Conservation (phyloP, 208 protist species). For the Leishmania lainsoni region DNA sequence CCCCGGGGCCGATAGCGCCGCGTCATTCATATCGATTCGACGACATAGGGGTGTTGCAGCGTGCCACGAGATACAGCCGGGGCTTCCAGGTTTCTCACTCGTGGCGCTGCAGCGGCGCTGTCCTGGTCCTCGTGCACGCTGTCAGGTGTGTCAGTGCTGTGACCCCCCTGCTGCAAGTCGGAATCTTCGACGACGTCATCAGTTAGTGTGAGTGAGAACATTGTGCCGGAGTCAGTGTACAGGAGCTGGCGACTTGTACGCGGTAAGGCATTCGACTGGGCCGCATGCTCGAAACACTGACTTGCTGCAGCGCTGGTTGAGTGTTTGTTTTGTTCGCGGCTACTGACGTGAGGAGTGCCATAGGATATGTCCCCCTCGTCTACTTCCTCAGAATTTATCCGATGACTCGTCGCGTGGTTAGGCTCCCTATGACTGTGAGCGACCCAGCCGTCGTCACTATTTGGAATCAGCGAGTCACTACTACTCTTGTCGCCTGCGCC, state of each 20-base stretch:
- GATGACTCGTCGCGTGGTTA: not conserved
- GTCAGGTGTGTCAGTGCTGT: not conserved
- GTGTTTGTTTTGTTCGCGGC: not conserved
- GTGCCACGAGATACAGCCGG: not conserved
- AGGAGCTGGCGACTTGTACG: slow-evolving; percentile 25
- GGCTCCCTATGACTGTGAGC: not conserved
- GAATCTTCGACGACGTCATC: not conserved
- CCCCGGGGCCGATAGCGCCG: not conserved
- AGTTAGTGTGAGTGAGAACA: not conserved
- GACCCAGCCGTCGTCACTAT: not conserved
- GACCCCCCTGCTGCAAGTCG: not conserved
- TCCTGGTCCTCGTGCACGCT: not conserved
- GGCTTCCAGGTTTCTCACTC: not conserved
- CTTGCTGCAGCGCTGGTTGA: not conserved
- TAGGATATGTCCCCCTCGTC: not conserved
- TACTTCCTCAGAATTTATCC: not conserved
- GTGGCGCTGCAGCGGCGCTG: not conserved
- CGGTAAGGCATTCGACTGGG: not conserved
- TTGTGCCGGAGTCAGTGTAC: not conserved
- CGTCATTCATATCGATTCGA: not conserved
- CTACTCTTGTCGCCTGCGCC: not conserved
- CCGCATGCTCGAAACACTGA: not conserved
- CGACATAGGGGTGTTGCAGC: not conserved
- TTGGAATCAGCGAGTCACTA: not conserved
- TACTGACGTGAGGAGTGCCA: not conserved